Conservation (phyloP, 768 basidiomycete species). For the Saitozyma podzolica region DNA sequence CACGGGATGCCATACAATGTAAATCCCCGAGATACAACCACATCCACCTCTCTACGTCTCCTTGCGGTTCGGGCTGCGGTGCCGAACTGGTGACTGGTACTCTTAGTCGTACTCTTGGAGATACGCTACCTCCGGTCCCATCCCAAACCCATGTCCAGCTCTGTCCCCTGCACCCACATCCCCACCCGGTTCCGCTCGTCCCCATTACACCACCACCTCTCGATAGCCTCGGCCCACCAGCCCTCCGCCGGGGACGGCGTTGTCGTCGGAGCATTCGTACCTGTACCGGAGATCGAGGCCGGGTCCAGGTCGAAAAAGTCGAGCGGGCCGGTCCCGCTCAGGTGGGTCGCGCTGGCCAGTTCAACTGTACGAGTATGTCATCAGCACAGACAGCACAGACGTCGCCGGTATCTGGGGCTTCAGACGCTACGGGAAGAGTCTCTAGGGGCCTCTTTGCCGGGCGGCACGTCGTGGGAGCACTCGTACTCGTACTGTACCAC, state of each 20-base stretch:
- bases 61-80: too few relatives aligned
- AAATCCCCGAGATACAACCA: too few relatives aligned
- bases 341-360: conserved; percentile 13
- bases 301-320: conserved; percentile 64
- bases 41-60: too few relatives aligned
- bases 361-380: conserved; percentile 59
- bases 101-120: too few relatives aligned
- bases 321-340: conserved; percentile 52
- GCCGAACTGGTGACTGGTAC: too few relatives aligned
- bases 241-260: neutral
- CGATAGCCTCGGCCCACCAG: conserved; percentile 62
- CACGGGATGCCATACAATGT: too few relatives aligned
- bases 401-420: neutral
- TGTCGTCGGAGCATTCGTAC: neutral
- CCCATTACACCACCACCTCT: conserved; percentile 90
- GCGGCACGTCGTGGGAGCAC: neutral
- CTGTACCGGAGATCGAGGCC: neutral
- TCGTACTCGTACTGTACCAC: neutral
- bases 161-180: conserved; percentile 74
- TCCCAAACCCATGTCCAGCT: too few relatives aligned
- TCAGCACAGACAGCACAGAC: neutral
- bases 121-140: too few relatives aligned
- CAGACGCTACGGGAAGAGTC: too few relatives aligned
- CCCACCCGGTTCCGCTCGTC: conserved; percentile 65
- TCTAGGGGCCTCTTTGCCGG: neutral